Base-by-base conservation (phyloP, 441 rosid species). In the Euphorbia corollata region DNA sequence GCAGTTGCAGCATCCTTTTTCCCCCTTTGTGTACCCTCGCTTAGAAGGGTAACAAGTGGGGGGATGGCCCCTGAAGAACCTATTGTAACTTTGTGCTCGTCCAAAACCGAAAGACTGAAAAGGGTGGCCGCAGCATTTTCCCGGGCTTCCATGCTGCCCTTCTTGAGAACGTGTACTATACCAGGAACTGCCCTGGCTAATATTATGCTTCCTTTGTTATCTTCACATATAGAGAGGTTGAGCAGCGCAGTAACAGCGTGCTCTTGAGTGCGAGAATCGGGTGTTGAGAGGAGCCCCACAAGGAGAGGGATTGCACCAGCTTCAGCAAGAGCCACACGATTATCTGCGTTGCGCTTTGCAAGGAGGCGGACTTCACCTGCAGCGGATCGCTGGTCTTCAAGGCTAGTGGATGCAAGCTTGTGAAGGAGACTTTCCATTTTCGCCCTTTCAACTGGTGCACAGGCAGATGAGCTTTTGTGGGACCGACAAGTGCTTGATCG, bases 51-150 rank as follows among this genome's bases (percentile, higher is more conserved):
- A 58, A 89, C 98, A 1, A 93, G 94, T 0, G 95, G 96, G 0
- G 90, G 87, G 63, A 93, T 93, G 20, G 98, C 97, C 64, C 96
- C 98, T 12, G 81, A 78, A 34, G 77, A 75, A 67, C 97, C 98
- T 11, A 93, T 93, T 5, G 85, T 87, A 58, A 93, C 95, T 76
- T 93, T 93, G 64, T 90, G 83, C 74, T 87, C 97, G 39, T 93
- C 98, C 19, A 90, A 83, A 16, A 87, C 96, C 0, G 98, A 90
- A 60, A 93, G 88, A 77, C 98, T 93, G 74, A 90, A 93, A 66
- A 93, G 92, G 19, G 98, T 87, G 51, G 97, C 99, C 2, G 99
- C 97, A 3, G 99, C 97, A 67, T 93, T 93, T 76, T 93, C 99
- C 75, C 95, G 89, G 22, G 99, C 97, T 67, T 90, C 97, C 99